Evolutionary conservation across 2,329 filamentous ascomycete species (phyloP), one percentile per base, ranked within the genome.

Genomic region (Botryotinia globosa): DNA sequence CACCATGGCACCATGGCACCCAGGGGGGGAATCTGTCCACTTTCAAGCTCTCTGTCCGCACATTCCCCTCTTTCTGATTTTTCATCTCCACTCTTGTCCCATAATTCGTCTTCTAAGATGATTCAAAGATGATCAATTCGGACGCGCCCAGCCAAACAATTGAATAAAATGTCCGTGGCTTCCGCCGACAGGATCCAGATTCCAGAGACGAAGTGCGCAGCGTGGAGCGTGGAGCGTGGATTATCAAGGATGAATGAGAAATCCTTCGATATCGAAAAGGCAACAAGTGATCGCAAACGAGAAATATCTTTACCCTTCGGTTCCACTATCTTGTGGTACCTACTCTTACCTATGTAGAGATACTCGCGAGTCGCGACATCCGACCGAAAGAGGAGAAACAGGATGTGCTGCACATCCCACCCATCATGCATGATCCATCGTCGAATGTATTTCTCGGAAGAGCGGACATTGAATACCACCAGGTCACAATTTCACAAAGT

Each of bases 71-170:
- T 67, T 59, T 34, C 39, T 39, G n/a, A 34, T 42, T 72, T 59
- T 67, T 54, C 39, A 67, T 72, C 69, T 72, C 69, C 69, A 72
- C 69, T 72, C 45, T 37, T 67, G 69, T 59, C 45, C 69, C 69
- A 72, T 72, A 67, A 72, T 72, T 71, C 69, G 69, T 58, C 69
- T 67, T 71, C 48, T 71, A 71, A 48, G 59, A 65, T 71, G n/a
- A 45, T 32, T 51, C 32, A 64, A 64, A 37, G 59, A 64, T 71
- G 45, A 65, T 56, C 45, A 65, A n/a, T 51, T 58, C 22, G 37
- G n/a, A 54, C 14, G 62, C 25, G 59, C 20, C 37, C 61, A 54
- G 44, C 39, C n/a, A 58, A 56, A 44, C 32, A n/a, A 71, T 37
- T 48, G 32, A 58, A 63, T 25, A 66, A 66, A 65, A 48, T 58